A percentile compares a stretch with the other conserved stretches of the same genome.
Evolutionary conservation across 768 basidiomycete genomes (phyloP).

Genomic region (Tremella yokohamensis): DNA sequence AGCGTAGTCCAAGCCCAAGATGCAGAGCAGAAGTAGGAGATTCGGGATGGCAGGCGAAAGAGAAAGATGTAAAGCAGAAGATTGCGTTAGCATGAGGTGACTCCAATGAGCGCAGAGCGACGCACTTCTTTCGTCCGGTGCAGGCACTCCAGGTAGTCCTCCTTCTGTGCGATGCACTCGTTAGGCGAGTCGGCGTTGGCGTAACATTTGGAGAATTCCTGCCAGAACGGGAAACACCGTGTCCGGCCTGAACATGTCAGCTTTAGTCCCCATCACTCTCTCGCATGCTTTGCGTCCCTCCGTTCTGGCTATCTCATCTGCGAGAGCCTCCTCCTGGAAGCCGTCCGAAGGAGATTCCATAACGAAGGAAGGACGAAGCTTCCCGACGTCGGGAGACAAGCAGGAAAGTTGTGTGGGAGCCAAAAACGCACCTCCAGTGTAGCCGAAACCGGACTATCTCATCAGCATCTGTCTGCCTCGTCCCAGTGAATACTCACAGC

Average conservation of each 20-base stretch:
- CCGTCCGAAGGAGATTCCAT: not conserved
- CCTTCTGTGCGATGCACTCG: slow-evolving; percentile 67
- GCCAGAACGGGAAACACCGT: slow-evolving; percentile 88
- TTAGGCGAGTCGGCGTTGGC: slow-evolving; percentile 69
- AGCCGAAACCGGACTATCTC: slow-evolving; percentile 63
- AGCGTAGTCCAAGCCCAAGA: too few species aligned
- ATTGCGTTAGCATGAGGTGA: not conserved
- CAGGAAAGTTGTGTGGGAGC: not conserved
- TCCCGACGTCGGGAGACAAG: not conserved
- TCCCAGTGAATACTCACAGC: slow-evolving; percentile 21
- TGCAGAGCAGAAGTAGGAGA: slow-evolving; percentile 8
- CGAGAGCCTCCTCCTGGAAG: not conserved
- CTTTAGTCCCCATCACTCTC: not conserved
- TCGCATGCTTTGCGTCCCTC: not conserved
- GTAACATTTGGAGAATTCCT: slow-evolving; percentile 71
- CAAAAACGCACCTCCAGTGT: slow-evolving; percentile 59
- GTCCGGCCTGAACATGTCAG: slow-evolving; percentile 61
- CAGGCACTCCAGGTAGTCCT: slow-evolving; percentile 88
- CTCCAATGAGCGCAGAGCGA: not conserved
- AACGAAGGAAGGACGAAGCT: not conserved
- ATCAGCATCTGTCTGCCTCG: slow-evolving; percentile 3
- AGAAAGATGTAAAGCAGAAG: not conserved
- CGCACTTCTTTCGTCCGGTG: slow-evolving; percentile 83
- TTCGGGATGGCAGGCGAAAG: not conserved
- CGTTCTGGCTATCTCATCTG: not conserved